A percentile compares a stretch with the other conserved stretches of the same genome.
These are phyloP conservation scores for Rutidosis leptorrhynchoides DNA, from an alignment of 129 eudicot species.

Conservation along the genomic window DNA sequence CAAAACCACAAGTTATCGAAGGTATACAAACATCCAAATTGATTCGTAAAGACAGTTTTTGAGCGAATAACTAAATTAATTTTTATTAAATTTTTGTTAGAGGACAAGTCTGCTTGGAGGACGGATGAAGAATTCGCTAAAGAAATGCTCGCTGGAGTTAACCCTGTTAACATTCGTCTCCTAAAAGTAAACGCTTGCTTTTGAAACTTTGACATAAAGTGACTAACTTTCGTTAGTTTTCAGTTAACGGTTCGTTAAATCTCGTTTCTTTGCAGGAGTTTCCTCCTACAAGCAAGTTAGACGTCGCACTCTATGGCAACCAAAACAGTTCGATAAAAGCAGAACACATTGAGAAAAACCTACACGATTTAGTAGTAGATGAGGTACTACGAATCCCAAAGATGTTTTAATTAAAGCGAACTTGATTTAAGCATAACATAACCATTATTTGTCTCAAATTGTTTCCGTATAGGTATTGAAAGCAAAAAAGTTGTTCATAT, in stretches of 20 bases:
- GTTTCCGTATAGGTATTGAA: slow-evolving; percentile 37
- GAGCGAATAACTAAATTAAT: background rate
- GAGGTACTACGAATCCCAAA: slow-evolving; percentile 34
- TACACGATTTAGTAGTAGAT: slow-evolving; percentile 48
- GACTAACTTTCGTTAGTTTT: background rate
- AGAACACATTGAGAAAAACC: slow-evolving; percentile 39
- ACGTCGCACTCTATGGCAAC: slow-evolving; percentile 47
- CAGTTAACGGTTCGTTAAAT: background rate
- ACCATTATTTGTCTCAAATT: background rate
- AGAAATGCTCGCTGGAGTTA: slow-evolving; percentile 60
- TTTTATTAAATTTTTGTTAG: slow-evolving; percentile 22
- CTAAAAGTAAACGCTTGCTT: slow-evolving; percentile 40
- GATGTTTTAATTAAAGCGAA: background rate
- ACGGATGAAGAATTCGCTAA: slow-evolving; percentile 62
- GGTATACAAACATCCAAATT: slow-evolving; percentile 29
- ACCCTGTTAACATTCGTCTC: slow-evolving; percentile 44
- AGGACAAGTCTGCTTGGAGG: slow-evolving; percentile 55
- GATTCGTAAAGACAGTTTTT: background rate
- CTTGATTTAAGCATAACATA: background rate
- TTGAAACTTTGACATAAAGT: background rate
- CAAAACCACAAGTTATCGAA: slow-evolving; percentile 60
- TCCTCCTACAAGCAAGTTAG: slow-evolving; percentile 65
- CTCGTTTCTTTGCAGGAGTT: slow-evolving; percentile 44
- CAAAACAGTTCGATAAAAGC: slow-evolving; percentile 49
- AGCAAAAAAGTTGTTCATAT: slow-evolving; percentile 44